phyloP scores from a whole-genome alignment of 169 alveolate species.

The Plasmodium coatneyi region DNA sequence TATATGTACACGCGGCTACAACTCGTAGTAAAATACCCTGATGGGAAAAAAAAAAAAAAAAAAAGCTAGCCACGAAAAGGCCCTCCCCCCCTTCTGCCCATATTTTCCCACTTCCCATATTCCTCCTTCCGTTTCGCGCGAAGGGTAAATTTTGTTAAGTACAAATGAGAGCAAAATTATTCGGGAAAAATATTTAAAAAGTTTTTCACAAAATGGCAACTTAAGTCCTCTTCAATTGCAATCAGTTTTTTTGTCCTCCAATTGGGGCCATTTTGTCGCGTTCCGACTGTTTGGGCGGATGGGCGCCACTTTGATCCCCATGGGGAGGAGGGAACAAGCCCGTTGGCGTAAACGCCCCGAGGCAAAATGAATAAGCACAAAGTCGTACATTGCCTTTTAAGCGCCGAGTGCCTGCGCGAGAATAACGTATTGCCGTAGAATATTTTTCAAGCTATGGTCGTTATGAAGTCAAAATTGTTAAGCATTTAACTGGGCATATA shows the following conservation, averaged over 20 bases:
- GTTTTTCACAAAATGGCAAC: neutral
- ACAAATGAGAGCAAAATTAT: neutral
- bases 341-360: neutral
- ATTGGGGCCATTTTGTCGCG: neutral
- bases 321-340: neutral
- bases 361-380: neutral
- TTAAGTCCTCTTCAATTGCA: neutral
- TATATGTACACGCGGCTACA: neutral
- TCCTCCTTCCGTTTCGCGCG: neutral
- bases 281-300: neutral
- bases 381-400: neutral
- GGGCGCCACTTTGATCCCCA: conserved; percentile 4
- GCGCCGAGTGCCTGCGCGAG: neutral
- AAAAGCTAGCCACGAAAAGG: neutral
- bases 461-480: neutral
- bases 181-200: neutral
- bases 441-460: neutral
- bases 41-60: neutral
- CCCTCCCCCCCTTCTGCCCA: neutral
- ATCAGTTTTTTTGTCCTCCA: neutral
- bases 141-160: neutral
- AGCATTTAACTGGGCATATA: neutral
- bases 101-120: neutral
- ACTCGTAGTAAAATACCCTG: neutral
- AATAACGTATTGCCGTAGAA: neutral